Evolutionary conservation across 495 filamentous ascomycete species (phyloP).

Genomic region (Ramalina intermedia): DNA sequence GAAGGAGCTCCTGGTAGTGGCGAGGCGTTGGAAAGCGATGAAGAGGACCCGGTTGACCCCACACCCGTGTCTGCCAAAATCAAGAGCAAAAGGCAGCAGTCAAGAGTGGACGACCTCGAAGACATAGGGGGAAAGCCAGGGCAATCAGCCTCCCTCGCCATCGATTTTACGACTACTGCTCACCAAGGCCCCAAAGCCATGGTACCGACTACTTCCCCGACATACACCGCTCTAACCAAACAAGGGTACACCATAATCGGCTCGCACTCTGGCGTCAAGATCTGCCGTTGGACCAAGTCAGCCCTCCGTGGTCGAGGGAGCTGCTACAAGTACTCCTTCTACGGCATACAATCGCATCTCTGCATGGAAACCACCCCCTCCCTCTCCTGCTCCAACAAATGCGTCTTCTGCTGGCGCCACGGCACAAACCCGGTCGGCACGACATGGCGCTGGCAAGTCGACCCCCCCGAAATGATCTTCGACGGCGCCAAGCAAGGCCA

Average conservation of each 20-base stretch:
- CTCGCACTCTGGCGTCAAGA: conserved; percentile 91
- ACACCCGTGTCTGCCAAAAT: conserved; percentile 25
- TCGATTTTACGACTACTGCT: conserved; percentile 57
- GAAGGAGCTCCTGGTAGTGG: conserved; percentile 73
- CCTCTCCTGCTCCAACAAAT: conserved; percentile 92
- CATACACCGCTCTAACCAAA: conserved; percentile 75
- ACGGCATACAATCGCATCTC: conserved; percentile 86
- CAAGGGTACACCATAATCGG: conserved; percentile 93
- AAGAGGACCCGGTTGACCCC: conserved; percentile 48
- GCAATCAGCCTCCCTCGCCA: conserved; percentile 42
- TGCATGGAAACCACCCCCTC: conserved; percentile 98
- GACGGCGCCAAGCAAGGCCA: conserved; percentile 78
- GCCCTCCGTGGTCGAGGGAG: conserved; percentile 89
- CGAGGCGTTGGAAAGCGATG: conserved; percentile 69
- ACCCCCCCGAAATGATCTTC: conserved; percentile 79
- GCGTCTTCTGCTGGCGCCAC: conserved; percentile 97
- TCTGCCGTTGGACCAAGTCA: conserved; percentile 96
- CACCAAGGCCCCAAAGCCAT: conserved; percentile 61
- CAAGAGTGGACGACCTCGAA: conserved; percentile 59
- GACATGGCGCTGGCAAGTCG: conserved; percentile 90
- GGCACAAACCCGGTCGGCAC: conserved; percentile 95
- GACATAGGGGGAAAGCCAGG: conserved; percentile 46
- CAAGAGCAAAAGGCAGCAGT: conserved; percentile 23
- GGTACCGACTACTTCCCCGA: conserved; percentile 82
- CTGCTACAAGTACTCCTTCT: conserved; percentile 95